Base-by-base conservation (phyloP, 805 yeast genomes). In the Kluyveromyces wickerhamii region DNA sequence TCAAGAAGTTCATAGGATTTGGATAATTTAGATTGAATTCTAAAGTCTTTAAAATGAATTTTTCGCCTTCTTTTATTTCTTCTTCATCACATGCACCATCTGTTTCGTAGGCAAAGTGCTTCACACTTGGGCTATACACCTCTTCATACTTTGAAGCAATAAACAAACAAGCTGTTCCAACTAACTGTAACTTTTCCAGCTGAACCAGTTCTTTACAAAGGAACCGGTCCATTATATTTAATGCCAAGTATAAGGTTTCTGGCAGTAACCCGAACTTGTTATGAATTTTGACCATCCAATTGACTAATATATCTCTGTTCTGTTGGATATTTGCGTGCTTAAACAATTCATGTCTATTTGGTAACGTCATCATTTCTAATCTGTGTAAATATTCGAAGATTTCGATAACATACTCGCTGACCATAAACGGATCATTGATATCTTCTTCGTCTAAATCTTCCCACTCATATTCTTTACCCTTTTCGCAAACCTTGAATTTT, bases 131-230 rank as follows among this genome's bases (percentile, higher is more conserved):
- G 3, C 88, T 74, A 51, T 81, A 83, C 29, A 87, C 94, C 63
- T 87, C 96, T 64, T 87, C 96, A 57, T 84, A 86, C 60, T 87
- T 87, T 11, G 95, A 87, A 27, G 95, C 95, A 46, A 86, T 81
- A 60, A 87, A 84, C 40, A 87, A 59, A 16, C 89, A 74, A 2
- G 95, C 85, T 0, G 94, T 81, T 8, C 95, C 96, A 27, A 86
- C 72, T 39, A 87, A 66, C 63, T 87, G 96, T 33, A 87, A 60
- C 59, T 83, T 75, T 53, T 80, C 86, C 37, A 86, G 74, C 49
- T 81, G 86, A 17, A 84, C 89, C 28, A 73, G 67, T 52, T 82
- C 89, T 39, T 71, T 67, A 9, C 86, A 75, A 67, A 88, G 72
- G 58, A 83, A 87, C 43, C 96, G 63, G 61, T 87, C 96, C 83